Evolutionary conservation across 768 basidiomycete species (phyloP), one percentile per base, ranked within the genome.

Genomic region (Trametes cingulata): DNA sequence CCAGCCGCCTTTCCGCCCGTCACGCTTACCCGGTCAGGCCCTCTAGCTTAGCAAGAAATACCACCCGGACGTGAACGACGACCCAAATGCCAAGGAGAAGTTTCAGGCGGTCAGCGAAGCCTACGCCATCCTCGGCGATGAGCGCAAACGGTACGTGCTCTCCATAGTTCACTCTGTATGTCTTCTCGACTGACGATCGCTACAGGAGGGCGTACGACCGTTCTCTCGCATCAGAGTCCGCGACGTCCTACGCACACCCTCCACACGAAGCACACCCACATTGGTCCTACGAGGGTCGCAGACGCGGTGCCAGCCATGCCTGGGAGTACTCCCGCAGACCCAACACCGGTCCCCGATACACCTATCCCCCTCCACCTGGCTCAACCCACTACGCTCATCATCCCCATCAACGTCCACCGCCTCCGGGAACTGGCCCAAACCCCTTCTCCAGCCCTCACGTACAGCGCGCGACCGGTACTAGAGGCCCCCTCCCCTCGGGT

Each of bases 71-170:
- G 65, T 78, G 9, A 73, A 72, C 52, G 69, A 72, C 36, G 79
- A 81, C 51, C 68, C 68, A 6, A 46, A 60, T 3, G 74, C 80
- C 1, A 74, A 72, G 55, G 68, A 71, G 56, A 80, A 70, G 49
- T 82, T 80, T 57, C 77, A 78, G 49, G 74, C 70, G 0, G 74
- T 80, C 50, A 81, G 78, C 62, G 82, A 81, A 50, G 81, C 81
- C 2, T 82, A 81, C 45, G 69, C 75, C 1, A 61, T 80, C 19
- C 69, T 82, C 8, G 75, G 78, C 7, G 75, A 82, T 48, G 79
- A 80, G 53, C 69, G 80, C 46, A 75, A 76, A 66, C 73, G 80
- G 81, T 78, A 50, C 42, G 75, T 52, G 29, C 3, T 27, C 5
- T 6, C 35, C 35, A 19, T 9, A 6, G 14, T 6, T 35, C 4